phyloP scores from a whole-genome alignment of 2,329 filamentous ascomycete genomes.

The Stenocarpella maydis region DNA sequence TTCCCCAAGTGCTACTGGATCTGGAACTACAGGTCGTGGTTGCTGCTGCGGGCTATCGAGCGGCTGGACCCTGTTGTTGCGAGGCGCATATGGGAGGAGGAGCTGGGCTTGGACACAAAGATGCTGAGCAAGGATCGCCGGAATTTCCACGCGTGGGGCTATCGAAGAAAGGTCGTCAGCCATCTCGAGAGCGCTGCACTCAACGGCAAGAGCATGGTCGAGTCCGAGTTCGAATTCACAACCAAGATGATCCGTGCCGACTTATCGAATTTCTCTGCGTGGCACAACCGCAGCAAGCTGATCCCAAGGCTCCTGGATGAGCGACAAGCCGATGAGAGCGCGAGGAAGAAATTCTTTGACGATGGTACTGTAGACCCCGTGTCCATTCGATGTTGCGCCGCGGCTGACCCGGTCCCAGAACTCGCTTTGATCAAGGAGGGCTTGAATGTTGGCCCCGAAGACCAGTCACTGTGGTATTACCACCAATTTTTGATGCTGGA shows the following conservation, averaged over 20 bases:
- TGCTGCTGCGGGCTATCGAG: slow-evolving; percentile 75
- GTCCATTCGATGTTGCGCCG: neutral
- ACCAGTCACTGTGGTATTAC: slow-evolving; percentile 97
- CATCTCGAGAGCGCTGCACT: slow-evolving; percentile 71
- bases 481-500: slow-evolving; percentile 86
- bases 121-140: slow-evolving; percentile 88
- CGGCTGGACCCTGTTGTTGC: slow-evolving; percentile 66
- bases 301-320: slow-evolving; percentile 80
- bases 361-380: slow-evolving; percentile 58
- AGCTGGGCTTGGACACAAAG: slow-evolving; percentile 83
- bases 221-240: slow-evolving; percentile 88
- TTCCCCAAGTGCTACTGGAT: slow-evolving; percentile 99
- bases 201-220: slow-evolving; percentile 69
- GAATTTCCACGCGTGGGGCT: slow-evolving; percentile 98
- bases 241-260: slow-evolving; percentile 86
- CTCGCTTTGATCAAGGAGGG: slow-evolving; percentile 78
- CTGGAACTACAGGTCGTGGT: slow-evolving; percentile 94
- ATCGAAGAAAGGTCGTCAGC: slow-evolving; percentile 80
- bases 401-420: slow-evolving; percentile 57
- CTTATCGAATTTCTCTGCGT: slow-evolving; percentile 95
- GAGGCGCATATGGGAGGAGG: slow-evolving; percentile 79
- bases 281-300: slow-evolving; percentile 89
- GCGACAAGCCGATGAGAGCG: slow-evolving; percentile 67
- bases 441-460: slow-evolving; percentile 88
- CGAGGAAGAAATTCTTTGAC: slow-evolving; percentile 75